Evolutionary conservation across 495 filamentous ascomycete species (phyloP).

Genomic region (Neurospora pannonica): DNA sequence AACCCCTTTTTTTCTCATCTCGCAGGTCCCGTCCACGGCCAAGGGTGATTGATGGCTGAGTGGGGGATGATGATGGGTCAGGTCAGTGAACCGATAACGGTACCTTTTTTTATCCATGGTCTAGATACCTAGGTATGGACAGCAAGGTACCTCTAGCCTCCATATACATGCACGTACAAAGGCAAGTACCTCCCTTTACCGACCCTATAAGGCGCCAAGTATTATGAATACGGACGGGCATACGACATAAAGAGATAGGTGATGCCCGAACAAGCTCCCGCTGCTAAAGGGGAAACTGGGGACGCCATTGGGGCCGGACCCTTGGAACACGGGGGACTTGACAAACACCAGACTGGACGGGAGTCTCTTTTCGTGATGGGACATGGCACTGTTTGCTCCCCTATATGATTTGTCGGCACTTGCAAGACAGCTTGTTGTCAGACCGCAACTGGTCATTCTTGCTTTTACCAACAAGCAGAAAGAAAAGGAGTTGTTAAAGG

Average conservation of each 20-base stretch:
- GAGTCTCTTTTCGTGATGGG: background rate
- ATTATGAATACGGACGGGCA: background rate
- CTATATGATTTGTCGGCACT: background rate
- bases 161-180: background rate
- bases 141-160: background rate
- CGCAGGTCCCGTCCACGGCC: background rate
- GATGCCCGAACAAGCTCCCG: background rate
- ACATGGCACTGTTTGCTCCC: background rate
- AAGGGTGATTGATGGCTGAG: background rate
- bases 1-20: background rate
- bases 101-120: background rate
- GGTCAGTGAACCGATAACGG: background rate
- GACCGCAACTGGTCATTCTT: background rate
- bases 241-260: background rate
- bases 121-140: background rate
- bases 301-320: background rate
- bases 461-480: background rate
- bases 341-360: background rate
- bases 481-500: background rate
- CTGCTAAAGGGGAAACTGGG: background rate
- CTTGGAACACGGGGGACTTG: background rate
- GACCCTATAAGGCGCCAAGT: background rate
- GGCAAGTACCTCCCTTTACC: background rate
- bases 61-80: background rate
- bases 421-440: background rate